Evolutionary conservation across 176 grass and related monocot genomes (phyloP), one percentile per base, ranked within the genome.

Genomic region (Zoysia pacifica): DNA sequence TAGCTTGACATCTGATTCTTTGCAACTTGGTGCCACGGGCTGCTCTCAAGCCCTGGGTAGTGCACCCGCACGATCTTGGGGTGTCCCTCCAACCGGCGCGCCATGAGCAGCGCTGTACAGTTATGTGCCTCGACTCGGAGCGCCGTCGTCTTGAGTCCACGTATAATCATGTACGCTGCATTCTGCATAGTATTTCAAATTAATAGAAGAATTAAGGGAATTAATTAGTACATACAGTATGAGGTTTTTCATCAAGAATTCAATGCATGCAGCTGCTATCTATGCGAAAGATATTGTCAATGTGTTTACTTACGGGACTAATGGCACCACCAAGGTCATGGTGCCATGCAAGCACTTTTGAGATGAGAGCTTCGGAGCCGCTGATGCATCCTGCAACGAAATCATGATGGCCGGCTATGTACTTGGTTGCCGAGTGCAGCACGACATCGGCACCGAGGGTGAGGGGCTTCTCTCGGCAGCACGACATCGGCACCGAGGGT

Each of bases 341-440:
- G 64, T 97, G 94, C 86, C 90, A 91, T 5, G 62, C 62, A 2
- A 89, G 76, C 54, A 97, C 86, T 45, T 58, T 82, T 1, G 89
- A 88, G 45, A 97, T 74, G 75, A 93, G 54, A 11, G 40, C 71
- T 46, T 88, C 72, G 0, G 89, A 82, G 41, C 89, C 91, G 79
- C 89, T 97, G 72, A 97, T 67, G 58, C 94, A 93, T 72, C 94
- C 94, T 45, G 86, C 94, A 8, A 97, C 83, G 38, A 91, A 85
- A 14, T 94, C 91, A 12, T 90, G 86, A 66, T 93, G 88, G n/a
- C 91, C 91, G 28, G 75, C 82, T 36, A 91, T 90, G 72, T 87
- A 91, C 36, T 93, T 90, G 12, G 88, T 93, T 7, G 91, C 85
- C 2, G 91, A 93, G 81, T 93, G 88, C 20, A 93, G 36, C 41